These are phyloP conservation scores for Eimeria mitis DNA, from an alignment of 169 alveolate species.

Conservation along the genomic window DNA sequence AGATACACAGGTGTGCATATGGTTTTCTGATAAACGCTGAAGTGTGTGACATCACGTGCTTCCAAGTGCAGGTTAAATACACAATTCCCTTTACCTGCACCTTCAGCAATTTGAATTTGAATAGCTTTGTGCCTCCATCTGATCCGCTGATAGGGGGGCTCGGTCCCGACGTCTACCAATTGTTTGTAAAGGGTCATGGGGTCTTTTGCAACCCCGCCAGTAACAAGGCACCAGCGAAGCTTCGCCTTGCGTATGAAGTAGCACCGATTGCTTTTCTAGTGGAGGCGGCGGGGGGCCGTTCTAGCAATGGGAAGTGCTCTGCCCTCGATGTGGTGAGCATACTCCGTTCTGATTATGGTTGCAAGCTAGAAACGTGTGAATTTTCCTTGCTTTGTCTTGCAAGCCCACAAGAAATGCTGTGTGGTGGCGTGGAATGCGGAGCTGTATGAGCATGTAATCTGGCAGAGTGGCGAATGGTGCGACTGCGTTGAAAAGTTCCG, in stretches of 20 bases:
- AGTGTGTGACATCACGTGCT: neutral
- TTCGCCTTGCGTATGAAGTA: conserved; percentile 78
- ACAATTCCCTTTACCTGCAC: neutral
- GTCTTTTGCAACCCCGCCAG: conserved; percentile 88
- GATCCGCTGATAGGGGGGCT: conserved; percentile 88
- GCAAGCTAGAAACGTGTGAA: neutral
- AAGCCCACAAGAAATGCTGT: neutral
- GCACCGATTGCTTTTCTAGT: conserved; percentile 80
- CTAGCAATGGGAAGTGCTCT: conserved; percentile 75
- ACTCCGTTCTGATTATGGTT: neutral
- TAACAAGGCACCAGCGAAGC: conserved; percentile 87
- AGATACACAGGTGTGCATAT: conserved; percentile 86
- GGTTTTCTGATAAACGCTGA: neutral
- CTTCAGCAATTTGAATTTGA: neutral
- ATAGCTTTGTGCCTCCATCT: neutral
- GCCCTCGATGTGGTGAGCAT: conserved; percentile 77
- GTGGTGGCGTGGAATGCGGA: neutral
- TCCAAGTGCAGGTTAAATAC: neutral
- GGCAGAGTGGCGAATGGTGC: neutral
- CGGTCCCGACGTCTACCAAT: conserved; percentile 93
- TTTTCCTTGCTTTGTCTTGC: neutral
- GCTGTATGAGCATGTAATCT: neutral
- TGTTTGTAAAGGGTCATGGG: conserved; percentile 91
- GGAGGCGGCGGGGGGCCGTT: conserved; percentile 82
- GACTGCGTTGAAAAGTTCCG: neutral